Conservation (phyloP, 148 eudicot species). For the Nepenthes gracilis region DNA sequence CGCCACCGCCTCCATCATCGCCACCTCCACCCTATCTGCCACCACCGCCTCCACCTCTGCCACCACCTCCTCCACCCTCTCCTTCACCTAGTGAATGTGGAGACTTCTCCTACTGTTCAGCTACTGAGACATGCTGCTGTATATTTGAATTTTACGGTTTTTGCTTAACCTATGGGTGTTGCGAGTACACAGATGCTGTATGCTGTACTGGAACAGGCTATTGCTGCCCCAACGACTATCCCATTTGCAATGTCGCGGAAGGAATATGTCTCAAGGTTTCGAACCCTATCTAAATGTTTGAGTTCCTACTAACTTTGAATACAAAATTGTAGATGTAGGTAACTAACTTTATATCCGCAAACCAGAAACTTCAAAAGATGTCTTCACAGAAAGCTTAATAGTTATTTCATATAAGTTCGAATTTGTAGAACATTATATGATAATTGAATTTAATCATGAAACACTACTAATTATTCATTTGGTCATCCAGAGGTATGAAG, state of each 20-base stretch:
- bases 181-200: conserved; percentile 44
- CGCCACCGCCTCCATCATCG: conserved; percentile 18
- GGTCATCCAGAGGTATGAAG: conserved; percentile 25
- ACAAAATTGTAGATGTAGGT: too few relatives aligned
- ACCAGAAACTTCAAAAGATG: neutral
- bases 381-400: neutral
- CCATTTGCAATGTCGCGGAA: conserved; percentile 39
- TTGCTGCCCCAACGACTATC: conserved; percentile 58
- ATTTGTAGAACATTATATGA: too few relatives aligned
- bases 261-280: conserved; percentile 53
- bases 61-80: conserved; percentile 32
- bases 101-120: conserved; percentile 41
- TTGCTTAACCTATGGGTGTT: conserved; percentile 53
- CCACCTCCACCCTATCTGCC: conserved; percentile 21
- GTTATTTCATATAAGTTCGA: too few relatives aligned
- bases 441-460: too few relatives aligned
- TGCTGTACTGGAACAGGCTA: conserved; percentile 46
- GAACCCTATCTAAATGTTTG: neutral
- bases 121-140: conserved; percentile 55
- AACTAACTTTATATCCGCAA: too few relatives aligned
- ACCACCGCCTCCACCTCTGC: conserved; percentile 25
- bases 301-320: too few relatives aligned
- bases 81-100: conserved; percentile 53
- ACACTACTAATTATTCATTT: neutral
- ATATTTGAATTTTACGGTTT: conserved; percentile 25